phyloP scores from a whole-genome alignment of 1,139 yeast species.

The Tardiomyces depauwii region DNA sequence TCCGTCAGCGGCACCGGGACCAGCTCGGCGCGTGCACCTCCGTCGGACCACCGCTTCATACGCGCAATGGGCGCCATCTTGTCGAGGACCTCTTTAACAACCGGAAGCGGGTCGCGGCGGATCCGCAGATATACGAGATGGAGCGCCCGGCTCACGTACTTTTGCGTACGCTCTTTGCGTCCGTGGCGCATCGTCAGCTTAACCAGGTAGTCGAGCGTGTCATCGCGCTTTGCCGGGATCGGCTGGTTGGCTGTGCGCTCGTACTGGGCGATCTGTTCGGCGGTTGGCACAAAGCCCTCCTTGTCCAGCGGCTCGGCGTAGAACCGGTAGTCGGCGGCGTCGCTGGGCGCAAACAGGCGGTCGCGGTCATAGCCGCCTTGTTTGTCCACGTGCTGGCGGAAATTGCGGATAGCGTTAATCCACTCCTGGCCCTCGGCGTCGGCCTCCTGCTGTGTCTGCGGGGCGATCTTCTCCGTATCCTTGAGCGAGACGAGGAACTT shows the following conservation, averaged over 20 bases:
- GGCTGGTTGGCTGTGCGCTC: constrained; percentile 39
- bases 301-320: neutral
- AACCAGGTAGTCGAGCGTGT: constrained; percentile 63
- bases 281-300: constrained; percentile 32
- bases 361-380: constrained; percentile 24
- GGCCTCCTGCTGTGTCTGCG: constrained; percentile 10
- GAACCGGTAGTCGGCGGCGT: neutral
- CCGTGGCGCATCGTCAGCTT: constrained; percentile 93
- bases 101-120: constrained; percentile 64
- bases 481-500: neutral
- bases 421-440: constrained; percentile 59
- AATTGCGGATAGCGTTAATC: constrained; percentile 47
- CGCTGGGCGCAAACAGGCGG: constrained; percentile 21
- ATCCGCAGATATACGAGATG: constrained; percentile 66
- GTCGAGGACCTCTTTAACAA: constrained; percentile 66
- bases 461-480: neutral
- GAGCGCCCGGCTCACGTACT: constrained; percentile 61
- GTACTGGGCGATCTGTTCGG: constrained; percentile 47
- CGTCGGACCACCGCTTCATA: constrained; percentile 69
- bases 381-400: constrained; percentile 36
- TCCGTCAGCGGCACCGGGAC: constrained; percentile 77
- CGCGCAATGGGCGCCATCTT: constrained; percentile 77
- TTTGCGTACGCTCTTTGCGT: constrained; percentile 71
- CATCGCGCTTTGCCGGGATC: constrained; percentile 56
- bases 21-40: constrained; percentile 68